Evolutionary conservation across 2,329 filamentous ascomycete genomes (phyloP), one percentile per base, ranked within the genome.

Genomic region (Biscogniauxia marginata): DNA sequence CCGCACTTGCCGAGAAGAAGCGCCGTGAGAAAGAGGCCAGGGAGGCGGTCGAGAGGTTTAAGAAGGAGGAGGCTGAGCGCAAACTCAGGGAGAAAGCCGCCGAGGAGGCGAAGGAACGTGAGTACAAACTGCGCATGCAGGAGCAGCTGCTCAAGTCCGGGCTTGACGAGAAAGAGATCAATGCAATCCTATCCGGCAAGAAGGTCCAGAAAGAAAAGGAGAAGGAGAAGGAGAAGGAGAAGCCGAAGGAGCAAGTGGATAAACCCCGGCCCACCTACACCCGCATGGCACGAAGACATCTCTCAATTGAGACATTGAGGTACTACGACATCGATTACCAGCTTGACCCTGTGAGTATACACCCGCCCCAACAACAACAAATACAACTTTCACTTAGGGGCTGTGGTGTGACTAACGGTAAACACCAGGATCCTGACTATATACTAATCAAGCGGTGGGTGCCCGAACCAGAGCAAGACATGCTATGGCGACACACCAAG

Each of bases 371-470:
- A n/a, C 18, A 25, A 9, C 43, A 9, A 4, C 43, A 7, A 19
- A 46, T 22, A 46, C 16, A 20, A 16, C 11, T 22, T 46, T 46
- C 7, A 22, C 44, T 18, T 3, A 11, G 44, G 4, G 30, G 3
- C 6, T 39, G n/a, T n/a, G 22, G 8, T 43, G 4, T 21, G 39
- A 55, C 66, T 69, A 59, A 69, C 59, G 21, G 34, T 9, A 11
- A 8, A 30, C 22, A 39, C 45, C 62, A 85, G 79, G 86, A 92
- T 65, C 80, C 84, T 18, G 84, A 88, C 48, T 92, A 84, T 64
- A 77, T 92, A 54, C 73, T 93, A 57, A 88, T 92, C 74, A 89
- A 88, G 72, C 80, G 85, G 54, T 90, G 84, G 84, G 84, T 92
- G 51, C 82, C 84, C 3, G 85, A 91, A 63, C 82, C 83, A 59